These are phyloP conservation scores for Trichosanthes truncata DNA, from an alignment of 306 rosid species.

Conservation along the genomic window DNA sequence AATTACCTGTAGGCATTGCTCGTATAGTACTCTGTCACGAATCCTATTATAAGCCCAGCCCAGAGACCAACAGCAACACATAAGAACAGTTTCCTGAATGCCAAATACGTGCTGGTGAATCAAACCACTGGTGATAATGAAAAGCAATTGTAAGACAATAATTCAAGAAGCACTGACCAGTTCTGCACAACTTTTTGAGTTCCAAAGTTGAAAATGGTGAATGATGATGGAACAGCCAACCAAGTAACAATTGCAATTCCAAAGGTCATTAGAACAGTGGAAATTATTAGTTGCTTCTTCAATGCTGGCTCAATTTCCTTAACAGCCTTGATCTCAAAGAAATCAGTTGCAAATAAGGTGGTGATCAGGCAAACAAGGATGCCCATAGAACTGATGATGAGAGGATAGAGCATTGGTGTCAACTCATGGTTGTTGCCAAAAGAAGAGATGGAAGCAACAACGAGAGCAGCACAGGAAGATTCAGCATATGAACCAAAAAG, in stretches of 20 bases:
- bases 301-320: constrained; percentile 90
- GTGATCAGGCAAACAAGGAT: constrained; percentile 79
- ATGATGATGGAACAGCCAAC: constrained; percentile 77
- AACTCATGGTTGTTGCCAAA: constrained; percentile 82
- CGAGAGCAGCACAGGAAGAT: constrained; percentile 97
- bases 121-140: not conserved
- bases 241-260: constrained; percentile 68
- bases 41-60: constrained; percentile 95
- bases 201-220: constrained; percentile 81
- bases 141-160: not conserved
- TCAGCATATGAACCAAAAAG: constrained; percentile 97
- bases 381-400: constrained; percentile 75
- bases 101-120: not conserved
- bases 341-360: constrained; percentile 87
- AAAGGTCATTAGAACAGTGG: constrained; percentile 69
- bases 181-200: constrained; percentile 66
- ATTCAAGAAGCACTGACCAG: constrained; percentile 37
- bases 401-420: constrained; percentile 83
- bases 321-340: constrained; percentile 90
- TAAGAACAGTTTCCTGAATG: constrained; percentile 78
- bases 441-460: constrained; percentile 95
- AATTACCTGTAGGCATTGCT: constrained; percentile 90
- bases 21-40: constrained; percentile 85
- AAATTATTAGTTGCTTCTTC: constrained; percentile 79
- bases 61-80: constrained; percentile 91